Percentiles rank a stretch among this genome's conserved stretches.
Evolutionary conservation across 2,329 filamentous ascomycete genomes (phyloP).

Genomic region (Neofusicoccum sp.): DNA sequence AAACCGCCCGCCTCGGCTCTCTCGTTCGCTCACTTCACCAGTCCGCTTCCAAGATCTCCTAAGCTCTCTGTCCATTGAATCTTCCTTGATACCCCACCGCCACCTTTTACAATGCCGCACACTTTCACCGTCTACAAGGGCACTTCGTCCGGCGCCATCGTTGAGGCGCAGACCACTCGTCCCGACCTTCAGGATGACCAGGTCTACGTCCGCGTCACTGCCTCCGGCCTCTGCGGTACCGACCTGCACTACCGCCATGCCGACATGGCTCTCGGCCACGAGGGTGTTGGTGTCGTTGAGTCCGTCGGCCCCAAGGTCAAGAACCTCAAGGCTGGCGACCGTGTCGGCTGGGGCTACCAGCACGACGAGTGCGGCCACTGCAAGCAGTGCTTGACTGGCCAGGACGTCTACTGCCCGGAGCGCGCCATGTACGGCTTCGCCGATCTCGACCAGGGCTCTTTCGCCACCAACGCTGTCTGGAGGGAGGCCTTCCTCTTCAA

Average conservation of each 20-base stretch:
- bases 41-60: background rate
- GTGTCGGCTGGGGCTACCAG: slow-evolving; percentile 52
- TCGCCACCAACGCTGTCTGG: slow-evolving; percentile 49
- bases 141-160: slow-evolving; percentile 56
- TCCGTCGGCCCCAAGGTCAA: slow-evolving; percentile 47
- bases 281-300: slow-evolving; percentile 54
- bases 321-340: slow-evolving; percentile 51
- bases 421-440: slow-evolving; percentile 38
- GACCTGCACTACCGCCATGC: slow-evolving; percentile 45
- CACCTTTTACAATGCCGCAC: slow-evolving; percentile 29
- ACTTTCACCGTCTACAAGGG: slow-evolving; percentile 65
- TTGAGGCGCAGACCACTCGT: slow-evolving; percentile 49
- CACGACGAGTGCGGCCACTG: slow-evolving; percentile 47
- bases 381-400: slow-evolving; percentile 43
- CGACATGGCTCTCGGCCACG: slow-evolving; percentile 54
- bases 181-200: slow-evolving; percentile 51
- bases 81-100: background rate
- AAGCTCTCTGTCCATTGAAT: background rate
- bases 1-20: background rate
- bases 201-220: slow-evolving; percentile 62
- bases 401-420: slow-evolving; percentile 38
- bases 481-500: slow-evolving; percentile 48
- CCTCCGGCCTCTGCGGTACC: slow-evolving; percentile 67
- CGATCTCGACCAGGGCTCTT: slow-evolving; percentile 48
- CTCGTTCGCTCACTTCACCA: background rate